Base-by-base conservation (phyloP, 129 eudicot genomes). In the Ambrosia trifida region DNA sequence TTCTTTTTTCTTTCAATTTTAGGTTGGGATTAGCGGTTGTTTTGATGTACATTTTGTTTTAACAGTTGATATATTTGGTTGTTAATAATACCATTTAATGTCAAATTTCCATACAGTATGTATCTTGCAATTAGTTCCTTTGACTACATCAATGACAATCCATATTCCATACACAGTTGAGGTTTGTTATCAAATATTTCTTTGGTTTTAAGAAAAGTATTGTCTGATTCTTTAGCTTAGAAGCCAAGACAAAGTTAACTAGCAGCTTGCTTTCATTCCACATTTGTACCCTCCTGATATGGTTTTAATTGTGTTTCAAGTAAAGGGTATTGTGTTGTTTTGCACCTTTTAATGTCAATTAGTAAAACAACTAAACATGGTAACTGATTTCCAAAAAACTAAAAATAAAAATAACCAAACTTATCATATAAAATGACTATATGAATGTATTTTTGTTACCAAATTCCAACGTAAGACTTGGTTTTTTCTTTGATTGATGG, bases 41-140 rank as follows among this genome's bases (percentile, higher is more conserved):
- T 63, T 43, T 53, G 43, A 80, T 91, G 88, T 85, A 85, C 77
- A 85, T 85, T 83, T 43, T 4, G 40, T 66, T 71, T 81, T 66
- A 50, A 78, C 82, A 53, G 17, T 73, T 30, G 71, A 60, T 82
- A 77, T 20, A 71, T 87, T 85, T 59, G 81, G 70, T 61, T 76
- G 65, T 59, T 59, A 59, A 76, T 56, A 30, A 67, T 76, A 57
- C 69, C 81, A 59, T 78, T 70, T 70, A 63, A 70, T 78, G 71
- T 61, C 18, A 62, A 58, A 73, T 59, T 47, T 78, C 72, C 76
- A 82, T 86, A 85, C 84, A 84, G 88, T 73, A 51, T 63, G 61
- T 76, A 76, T 83, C 83, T 77, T 76, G 90, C 74, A 52, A 67
- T 64, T 61, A 71, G 79, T 54, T 76, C 36, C 28, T 76, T 78